These are phyloP conservation scores for Rhodotorula sphaerocarpa DNA, from an alignment of 768 basidiomycete genomes.

Conservation along the genomic window DNA sequence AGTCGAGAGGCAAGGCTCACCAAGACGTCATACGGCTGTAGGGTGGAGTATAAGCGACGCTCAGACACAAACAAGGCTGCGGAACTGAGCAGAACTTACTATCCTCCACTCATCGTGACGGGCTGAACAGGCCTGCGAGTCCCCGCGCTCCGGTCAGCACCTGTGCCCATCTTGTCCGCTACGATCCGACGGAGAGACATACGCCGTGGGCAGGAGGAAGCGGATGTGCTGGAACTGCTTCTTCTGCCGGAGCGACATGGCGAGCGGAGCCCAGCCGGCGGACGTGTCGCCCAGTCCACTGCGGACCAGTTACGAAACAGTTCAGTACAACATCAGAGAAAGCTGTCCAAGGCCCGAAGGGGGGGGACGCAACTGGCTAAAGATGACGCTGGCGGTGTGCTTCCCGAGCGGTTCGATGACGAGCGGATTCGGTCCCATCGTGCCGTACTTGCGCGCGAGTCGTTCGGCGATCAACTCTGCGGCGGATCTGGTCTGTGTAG, in stretches of 20 bases:
- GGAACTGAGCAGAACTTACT: constrained; percentile 30
- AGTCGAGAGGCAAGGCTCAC: too few species aligned
- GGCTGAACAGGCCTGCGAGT: constrained; percentile 47
- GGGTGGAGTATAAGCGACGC: too few species aligned
- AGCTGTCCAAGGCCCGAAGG: constrained; percentile 53
- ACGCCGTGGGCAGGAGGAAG: constrained; percentile 79
- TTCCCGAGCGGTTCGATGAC: background rate
- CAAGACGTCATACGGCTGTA: constrained; percentile 60
- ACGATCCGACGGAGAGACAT: too few species aligned
- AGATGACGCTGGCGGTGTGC: constrained; percentile 2
- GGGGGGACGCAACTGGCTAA: background rate
- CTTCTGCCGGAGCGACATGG: constrained; percentile 56
- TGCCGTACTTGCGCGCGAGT: background rate
- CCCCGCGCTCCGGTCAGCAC: background rate
- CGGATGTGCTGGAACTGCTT: constrained; percentile 63
- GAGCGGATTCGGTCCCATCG: background rate
- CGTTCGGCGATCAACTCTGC: too few species aligned
- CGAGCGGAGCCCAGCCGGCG: constrained; percentile 67
- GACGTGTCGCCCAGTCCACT: constrained; percentile 49
- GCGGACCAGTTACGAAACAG: constrained; percentile 52
- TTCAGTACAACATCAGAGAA: constrained; percentile 80
- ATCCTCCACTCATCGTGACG: constrained; percentile 67
- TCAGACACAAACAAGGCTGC: too few species aligned
- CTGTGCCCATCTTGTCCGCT: background rate
- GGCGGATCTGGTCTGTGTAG: too few species aligned